Conservation (phyloP, 1,284 basidiomycete species). For the Sporisorium iseilematis-ciliati region DNA sequence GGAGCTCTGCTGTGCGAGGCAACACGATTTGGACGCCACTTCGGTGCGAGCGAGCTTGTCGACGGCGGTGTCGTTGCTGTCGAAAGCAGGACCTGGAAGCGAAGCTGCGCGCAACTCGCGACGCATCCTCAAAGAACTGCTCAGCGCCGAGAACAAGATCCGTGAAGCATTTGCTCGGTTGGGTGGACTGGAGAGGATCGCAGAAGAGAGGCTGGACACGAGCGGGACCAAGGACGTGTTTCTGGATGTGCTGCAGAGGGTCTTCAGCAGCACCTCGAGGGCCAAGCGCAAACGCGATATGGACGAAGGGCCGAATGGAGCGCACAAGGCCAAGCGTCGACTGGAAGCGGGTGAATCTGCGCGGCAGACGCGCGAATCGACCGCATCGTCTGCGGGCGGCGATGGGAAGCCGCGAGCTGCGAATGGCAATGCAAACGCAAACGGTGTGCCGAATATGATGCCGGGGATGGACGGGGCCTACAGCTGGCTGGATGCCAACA, state of each 20-base stretch:
- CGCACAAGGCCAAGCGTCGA: slow-evolving; percentile 18
- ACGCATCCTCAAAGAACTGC: slow-evolving; percentile 43
- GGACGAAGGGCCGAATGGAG: slow-evolving; percentile 4
- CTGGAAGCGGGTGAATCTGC: slow-evolving; percentile 11
- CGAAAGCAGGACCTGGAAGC: slow-evolving; percentile 40
- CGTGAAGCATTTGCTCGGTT: slow-evolving; percentile 33
- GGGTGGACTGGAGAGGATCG: slow-evolving; percentile 39
- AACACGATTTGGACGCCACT: slow-evolving; percentile 33
- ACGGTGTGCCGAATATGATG: background rate
- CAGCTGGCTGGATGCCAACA: slow-evolving; percentile 28
- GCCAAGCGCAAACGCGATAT: slow-evolving; percentile 33
- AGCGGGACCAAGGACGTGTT: slow-evolving; percentile 45
- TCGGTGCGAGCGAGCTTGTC: slow-evolving; percentile 26
- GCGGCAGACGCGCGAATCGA: slow-evolving; percentile 33
- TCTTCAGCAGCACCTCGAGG: slow-evolving; percentile 21
- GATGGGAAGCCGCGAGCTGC: slow-evolving; percentile 6
- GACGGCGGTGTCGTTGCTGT: slow-evolving; percentile 39
- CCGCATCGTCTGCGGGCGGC: slow-evolving; percentile 15
- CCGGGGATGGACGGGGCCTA: slow-evolving; percentile 19
- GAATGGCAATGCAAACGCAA: background rate
- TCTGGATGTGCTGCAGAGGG: slow-evolving; percentile 36
- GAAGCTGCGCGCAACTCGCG: slow-evolving; percentile 51
- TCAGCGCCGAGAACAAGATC: slow-evolving; percentile 42
- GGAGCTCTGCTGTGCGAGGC: slow-evolving; percentile 48
- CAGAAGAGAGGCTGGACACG: slow-evolving; percentile 32